These are phyloP conservation scores for Filobasidium floriforme DNA, from an alignment of 768 basidiomycete species.

Conservation along the genomic window DNA sequence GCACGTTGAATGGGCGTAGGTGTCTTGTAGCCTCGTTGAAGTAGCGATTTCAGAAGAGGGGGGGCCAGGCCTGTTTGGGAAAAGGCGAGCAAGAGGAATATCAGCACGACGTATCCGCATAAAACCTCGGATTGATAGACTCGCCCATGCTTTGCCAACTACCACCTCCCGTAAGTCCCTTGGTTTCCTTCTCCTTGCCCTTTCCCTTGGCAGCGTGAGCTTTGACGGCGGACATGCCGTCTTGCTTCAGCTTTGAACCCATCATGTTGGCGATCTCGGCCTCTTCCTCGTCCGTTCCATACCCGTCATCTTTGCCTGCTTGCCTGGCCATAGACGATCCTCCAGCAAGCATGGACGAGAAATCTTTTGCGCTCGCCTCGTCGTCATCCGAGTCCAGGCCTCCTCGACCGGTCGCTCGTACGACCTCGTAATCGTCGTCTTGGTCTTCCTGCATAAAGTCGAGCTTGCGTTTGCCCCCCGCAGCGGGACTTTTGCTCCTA, in stretches of 20 bases:
- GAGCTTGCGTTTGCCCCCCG: not conserved
- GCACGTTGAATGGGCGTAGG: conserved; percentile 95
- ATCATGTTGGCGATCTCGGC: conserved; percentile 61
- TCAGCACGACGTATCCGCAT: not conserved
- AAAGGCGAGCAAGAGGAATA: not conserved
- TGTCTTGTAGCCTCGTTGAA: conserved; percentile 83
- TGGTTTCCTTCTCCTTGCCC: conserved; percentile 60
- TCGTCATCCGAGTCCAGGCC: not conserved
- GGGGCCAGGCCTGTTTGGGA: conserved; percentile 64
- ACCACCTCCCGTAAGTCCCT: conserved; percentile 79
- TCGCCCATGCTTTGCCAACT: conserved; percentile 94
- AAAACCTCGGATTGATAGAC: conserved; percentile 32
- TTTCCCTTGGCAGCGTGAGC: conserved; percentile 53
- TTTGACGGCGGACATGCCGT: conserved; percentile 66
- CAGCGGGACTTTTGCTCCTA: not conserved
- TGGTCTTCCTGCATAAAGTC: conserved; percentile 12
- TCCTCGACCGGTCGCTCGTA: not conserved
- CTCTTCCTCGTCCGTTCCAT: conserved; percentile 40
- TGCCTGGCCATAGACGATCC: not conserved
- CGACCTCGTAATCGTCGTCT: conserved; percentile 4
- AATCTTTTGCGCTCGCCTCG: not conserved
- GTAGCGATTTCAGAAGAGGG: conserved; percentile 70
- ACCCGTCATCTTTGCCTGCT: not conserved
- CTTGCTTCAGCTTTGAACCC: conserved; percentile 62
- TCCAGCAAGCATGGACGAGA: not conserved